Evolutionary conservation across 352 stramenopile species (phyloP).

Genomic region (Pythium phragmiticola): DNA sequence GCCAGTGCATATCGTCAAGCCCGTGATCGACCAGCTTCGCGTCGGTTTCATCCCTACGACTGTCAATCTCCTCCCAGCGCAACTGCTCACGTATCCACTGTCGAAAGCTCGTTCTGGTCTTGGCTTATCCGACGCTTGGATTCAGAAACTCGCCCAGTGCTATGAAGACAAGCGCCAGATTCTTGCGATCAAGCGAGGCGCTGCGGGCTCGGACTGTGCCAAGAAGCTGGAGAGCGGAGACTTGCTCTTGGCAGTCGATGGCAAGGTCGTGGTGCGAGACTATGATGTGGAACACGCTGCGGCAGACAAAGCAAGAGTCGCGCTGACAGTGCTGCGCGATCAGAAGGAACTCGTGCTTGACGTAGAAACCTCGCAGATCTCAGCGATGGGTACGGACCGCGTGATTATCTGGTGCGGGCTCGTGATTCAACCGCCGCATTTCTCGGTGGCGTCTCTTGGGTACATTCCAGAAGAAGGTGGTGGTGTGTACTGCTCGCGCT

Average conservation of each 20-base stretch:
- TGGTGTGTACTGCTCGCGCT: slow-evolving; percentile 88
- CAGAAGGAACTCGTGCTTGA: slow-evolving; percentile 63
- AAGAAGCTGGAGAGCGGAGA: slow-evolving; percentile 79
- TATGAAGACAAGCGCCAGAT: slow-evolving; percentile 88
- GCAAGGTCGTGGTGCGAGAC: slow-evolving; percentile 71
- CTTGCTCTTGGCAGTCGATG: slow-evolving; percentile 83
- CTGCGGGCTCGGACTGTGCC: slow-evolving; percentile 62
- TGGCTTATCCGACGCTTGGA: slow-evolving; percentile 82
- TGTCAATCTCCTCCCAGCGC: slow-evolving; percentile 66
- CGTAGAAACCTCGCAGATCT: slow-evolving; percentile 62
- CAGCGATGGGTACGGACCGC: slow-evolving; percentile 82
- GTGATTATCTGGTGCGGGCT: slow-evolving; percentile 90
- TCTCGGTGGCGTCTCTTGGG: slow-evolving; percentile 75
- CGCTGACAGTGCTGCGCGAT: slow-evolving; percentile 72
- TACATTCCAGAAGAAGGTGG: slow-evolving; percentile 86
- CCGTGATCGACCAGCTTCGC: slow-evolving; percentile 61
- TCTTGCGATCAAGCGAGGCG: slow-evolving; percentile 79
- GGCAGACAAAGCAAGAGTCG: slow-evolving; percentile 49
- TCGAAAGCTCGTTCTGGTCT: slow-evolving; percentile 86
- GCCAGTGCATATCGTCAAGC: slow-evolving; percentile 59
- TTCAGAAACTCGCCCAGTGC: slow-evolving; percentile 72
- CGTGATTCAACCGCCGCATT: slow-evolving; percentile 90
- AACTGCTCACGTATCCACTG: slow-evolving; percentile 82
- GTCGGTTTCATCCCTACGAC: slow-evolving; percentile 38
- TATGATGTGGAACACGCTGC: slow-evolving; percentile 70